These are phyloP conservation scores for Inga laurina DNA, from an alignment of 306 rosid genomes.

Conservation along the genomic window DNA sequence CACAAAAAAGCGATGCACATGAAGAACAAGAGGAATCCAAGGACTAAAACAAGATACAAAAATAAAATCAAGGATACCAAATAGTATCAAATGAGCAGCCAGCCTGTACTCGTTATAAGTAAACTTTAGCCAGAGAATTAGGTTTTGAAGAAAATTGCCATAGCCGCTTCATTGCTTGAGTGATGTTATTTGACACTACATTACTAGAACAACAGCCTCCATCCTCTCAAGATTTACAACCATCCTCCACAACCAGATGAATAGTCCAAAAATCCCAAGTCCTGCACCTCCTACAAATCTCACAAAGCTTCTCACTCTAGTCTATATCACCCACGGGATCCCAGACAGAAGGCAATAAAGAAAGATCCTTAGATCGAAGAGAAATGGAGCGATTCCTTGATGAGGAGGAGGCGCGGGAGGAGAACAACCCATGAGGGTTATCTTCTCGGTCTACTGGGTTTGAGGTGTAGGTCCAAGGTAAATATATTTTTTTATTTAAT, in stretches of 20 bases:
- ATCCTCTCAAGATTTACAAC: neutral
- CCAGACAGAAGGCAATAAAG: neutral
- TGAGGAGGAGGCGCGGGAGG: too few relatives aligned
- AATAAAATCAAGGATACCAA: neutral
- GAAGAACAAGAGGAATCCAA: neutral
- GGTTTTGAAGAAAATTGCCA: neutral
- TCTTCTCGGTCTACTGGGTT: too few relatives aligned
- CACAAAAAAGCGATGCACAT: neutral
- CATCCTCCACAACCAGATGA: neutral
- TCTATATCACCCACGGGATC: neutral
- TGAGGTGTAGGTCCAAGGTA: too few relatives aligned
- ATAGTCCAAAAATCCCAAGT: neutral
- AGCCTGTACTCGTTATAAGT: neutral
- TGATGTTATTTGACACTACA: conserved; percentile 19
- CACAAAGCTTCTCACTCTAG: neutral
- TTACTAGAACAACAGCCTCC: neutral
- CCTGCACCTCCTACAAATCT: neutral
- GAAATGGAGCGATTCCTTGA: neutral
- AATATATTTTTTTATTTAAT: too few relatives aligned
- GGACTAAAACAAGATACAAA: neutral
- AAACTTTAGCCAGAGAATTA: neutral
- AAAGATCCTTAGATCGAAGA: neutral
- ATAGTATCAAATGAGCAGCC: neutral
- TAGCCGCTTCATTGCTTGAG: neutral
- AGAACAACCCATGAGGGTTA: too few relatives aligned